A percentile compares a stretch with the other conserved stretches of the same genome.
Evolutionary conservation across 805 yeast species (phyloP).

Genomic region (Komagataella mondaviorum): DNA sequence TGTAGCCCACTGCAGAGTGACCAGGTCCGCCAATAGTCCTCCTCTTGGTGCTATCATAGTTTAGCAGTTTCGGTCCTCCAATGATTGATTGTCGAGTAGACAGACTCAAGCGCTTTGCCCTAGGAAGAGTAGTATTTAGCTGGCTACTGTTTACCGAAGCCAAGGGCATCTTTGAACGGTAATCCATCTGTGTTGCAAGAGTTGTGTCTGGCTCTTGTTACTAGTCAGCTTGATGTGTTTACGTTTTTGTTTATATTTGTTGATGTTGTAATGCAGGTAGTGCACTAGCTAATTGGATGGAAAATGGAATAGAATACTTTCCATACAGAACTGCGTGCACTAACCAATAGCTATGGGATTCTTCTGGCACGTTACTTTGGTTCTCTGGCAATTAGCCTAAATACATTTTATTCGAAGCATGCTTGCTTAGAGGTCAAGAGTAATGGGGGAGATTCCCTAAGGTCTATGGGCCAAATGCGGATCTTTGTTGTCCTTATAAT

Average conservation of each 20-base stretch:
- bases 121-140: not conserved
- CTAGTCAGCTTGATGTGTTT: too few relatives aligned
- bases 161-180: not conserved
- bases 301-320: not conserved
- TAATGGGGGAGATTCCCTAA: too few relatives aligned
- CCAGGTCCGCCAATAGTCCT: not conserved
- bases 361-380: not conserved
- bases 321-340: not conserved
- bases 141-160: not conserved
- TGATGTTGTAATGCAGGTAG: not conserved
- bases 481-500: too few relatives aligned
- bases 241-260: not conserved
- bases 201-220: not conserved
- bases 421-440: too few relatives aligned
- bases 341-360: not conserved
- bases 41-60: not conserved
- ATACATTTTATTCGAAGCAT: not conserved
- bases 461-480: too few relatives aligned
- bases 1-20: not conserved
- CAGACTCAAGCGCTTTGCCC: not conserved
- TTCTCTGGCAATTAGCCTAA: not conserved
- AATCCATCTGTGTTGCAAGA: not conserved
- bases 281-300: not conserved
- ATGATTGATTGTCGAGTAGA: constrained; percentile 16
- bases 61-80: constrained; percentile 14